Evolutionary conservation across 208 protist genomes (phyloP).

Genomic region (Phytomonas francai): DNA sequence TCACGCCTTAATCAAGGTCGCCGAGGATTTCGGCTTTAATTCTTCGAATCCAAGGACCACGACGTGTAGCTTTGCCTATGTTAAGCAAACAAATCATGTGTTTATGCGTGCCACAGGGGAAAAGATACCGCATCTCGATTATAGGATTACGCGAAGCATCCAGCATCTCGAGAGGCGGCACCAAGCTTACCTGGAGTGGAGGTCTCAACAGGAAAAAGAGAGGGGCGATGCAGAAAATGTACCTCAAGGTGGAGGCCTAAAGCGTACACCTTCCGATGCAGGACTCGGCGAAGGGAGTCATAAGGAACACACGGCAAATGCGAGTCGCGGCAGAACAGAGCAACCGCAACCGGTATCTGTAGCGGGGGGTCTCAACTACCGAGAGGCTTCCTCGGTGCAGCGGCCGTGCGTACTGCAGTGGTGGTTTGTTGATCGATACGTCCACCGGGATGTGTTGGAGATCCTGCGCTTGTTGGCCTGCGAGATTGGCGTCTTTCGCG

Average conservation of each 20-base stretch:
- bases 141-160: slow-evolving; percentile 7
- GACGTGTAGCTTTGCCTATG: slow-evolving; percentile 12
- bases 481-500: slow-evolving; percentile 19
- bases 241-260: too few species aligned
- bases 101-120: slow-evolving; percentile 13
- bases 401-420: slow-evolving; percentile 10
- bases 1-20: slow-evolving; percentile 11
- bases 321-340: slow-evolving; percentile 10
- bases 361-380: too few species aligned
- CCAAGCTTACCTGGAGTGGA: neutral
- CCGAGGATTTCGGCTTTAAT: slow-evolving; percentile 2
- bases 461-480: slow-evolving; percentile 18
- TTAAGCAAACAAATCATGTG: slow-evolving; percentile 8
- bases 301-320: slow-evolving; percentile 4
- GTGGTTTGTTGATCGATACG: slow-evolving; percentile 17
- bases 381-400: neutral
- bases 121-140: slow-evolving; percentile 13
- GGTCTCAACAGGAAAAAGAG: slow-evolving; percentile 7
- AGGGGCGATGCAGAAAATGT: slow-evolving; percentile 6
- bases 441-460: slow-evolving; percentile 17
- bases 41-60: neutral
- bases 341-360: too few species aligned
- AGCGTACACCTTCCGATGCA: too few species aligned
- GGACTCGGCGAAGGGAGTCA: neutral
- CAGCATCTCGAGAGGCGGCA: slow-evolving; percentile 6